These are phyloP conservation scores for Diaporthe citriasiana DNA, from an alignment of 2,329 filamentous ascomycete species.

Conservation along the genomic window DNA sequence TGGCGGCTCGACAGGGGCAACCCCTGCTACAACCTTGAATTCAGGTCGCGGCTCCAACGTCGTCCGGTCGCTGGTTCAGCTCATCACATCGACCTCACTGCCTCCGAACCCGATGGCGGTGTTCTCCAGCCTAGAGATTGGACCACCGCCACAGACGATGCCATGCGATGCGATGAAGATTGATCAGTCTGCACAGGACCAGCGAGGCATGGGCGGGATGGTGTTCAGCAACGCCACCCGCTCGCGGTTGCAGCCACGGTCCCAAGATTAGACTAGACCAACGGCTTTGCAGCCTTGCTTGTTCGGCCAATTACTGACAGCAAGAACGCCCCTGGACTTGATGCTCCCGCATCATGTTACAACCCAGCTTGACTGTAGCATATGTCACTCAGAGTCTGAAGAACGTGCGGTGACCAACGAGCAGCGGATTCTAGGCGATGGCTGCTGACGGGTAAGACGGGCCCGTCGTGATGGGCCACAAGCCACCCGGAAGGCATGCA, in stretches of 20 bases:
- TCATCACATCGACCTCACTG: slow-evolving; percentile 29
- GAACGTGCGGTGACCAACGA: neutral
- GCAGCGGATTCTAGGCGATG: neutral
- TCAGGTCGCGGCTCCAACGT: slow-evolving; percentile 46
- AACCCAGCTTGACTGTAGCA: neutral
- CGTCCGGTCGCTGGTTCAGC: slow-evolving; percentile 46
- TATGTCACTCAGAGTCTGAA: neutral
- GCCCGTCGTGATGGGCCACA: slow-evolving; percentile 9
- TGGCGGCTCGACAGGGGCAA: slow-evolving; percentile 11
- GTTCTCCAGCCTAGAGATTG: slow-evolving; percentile 5
- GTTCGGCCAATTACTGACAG: neutral
- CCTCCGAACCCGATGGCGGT: neutral
- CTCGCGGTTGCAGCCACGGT: neutral
- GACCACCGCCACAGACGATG: slow-evolving; percentile 10
- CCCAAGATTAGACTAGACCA: slow-evolving; percentile 9
- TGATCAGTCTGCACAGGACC: slow-evolving; percentile 4
- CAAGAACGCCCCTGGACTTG: neutral
- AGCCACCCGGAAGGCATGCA: slow-evolving; percentile 25
- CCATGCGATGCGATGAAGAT: slow-evolving; percentile 31
- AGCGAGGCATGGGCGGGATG: neutral
- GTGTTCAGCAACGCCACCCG: neutral
- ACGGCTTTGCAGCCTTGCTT: slow-evolving; percentile 10
- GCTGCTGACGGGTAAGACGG: slow-evolving; percentile 22
- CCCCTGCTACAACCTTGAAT: slow-evolving; percentile 51
- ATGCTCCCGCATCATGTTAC: neutral